Percentiles rank a stretch among this genome's conserved stretches.
Evolutionary conservation across 495 filamentous ascomycete genomes (phyloP).

Genomic region (Tuber aestivum): DNA sequence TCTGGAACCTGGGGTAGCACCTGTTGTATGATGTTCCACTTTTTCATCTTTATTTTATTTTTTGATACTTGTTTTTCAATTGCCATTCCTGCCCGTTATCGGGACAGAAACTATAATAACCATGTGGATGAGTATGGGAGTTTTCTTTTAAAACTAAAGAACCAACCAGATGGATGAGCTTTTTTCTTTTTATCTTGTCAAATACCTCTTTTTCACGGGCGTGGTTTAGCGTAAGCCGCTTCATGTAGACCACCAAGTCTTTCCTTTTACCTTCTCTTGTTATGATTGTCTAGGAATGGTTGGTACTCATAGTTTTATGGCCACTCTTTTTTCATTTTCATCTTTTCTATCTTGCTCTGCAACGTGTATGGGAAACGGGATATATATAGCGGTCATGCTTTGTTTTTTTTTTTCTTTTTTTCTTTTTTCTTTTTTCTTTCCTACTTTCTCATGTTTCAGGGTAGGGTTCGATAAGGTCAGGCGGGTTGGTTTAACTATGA

Average conservation of each 20-base stretch:
- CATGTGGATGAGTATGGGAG: neutral
- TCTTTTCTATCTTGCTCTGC: neutral
- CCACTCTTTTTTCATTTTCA: neutral
- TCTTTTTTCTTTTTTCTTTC: neutral
- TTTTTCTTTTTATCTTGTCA: neutral
- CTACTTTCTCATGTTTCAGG: neutral
- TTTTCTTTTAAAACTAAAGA: neutral
- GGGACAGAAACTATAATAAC: neutral
- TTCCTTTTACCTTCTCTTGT: neutral
- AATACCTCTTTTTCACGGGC: neutral
- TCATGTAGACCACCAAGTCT: neutral
- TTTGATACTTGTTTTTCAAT: constrained; percentile 28
- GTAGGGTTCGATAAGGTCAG: neutral
- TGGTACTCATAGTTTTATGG: neutral
- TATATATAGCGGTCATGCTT: constrained; percentile 4
- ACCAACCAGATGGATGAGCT: neutral
- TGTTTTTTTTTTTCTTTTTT: neutral
- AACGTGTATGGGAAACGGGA: neutral
- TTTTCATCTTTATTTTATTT: constrained; percentile 28
- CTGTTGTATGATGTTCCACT: constrained; percentile 29
- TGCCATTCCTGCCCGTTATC: neutral
- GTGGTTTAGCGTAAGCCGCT: neutral
- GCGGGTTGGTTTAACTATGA: neutral
- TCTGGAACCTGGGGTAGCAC: constrained; percentile 14
- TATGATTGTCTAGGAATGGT: neutral